A percentile compares a stretch with the other conserved stretches of the same genome.
phyloP scores from a whole-genome alignment of 2,329 filamentous ascomycete genomes.

The Botrytis cinerea region DNA sequence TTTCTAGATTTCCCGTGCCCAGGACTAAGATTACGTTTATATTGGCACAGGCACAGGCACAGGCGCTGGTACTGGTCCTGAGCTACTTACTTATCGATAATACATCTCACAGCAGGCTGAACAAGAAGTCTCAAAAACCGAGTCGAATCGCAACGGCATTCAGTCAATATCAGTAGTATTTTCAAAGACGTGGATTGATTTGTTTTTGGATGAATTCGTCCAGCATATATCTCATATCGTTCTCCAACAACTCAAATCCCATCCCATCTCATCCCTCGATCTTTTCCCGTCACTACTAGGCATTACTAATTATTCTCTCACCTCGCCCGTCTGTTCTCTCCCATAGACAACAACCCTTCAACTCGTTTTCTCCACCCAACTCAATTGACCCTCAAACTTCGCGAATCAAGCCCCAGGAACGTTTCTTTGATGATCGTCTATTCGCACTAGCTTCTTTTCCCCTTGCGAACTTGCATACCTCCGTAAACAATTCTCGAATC shows the following conservation, averaged over 20 bases:
- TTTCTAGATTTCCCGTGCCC: background rate
- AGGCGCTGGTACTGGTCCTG: background rate
- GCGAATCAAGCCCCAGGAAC: slow-evolving; percentile 19
- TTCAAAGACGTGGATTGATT: background rate
- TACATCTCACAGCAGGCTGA: slow-evolving; percentile 8
- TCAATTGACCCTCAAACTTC: slow-evolving; percentile 3
- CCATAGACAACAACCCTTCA: background rate
- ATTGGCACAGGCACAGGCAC: background rate
- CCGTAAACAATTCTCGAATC: slow-evolving; percentile 23
- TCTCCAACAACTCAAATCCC: slow-evolving; percentile 1
- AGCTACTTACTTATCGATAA: background rate
- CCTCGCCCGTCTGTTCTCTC: slow-evolving; percentile 3
- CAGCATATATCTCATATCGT: background rate
- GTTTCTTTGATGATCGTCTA: slow-evolving; percentile 21
- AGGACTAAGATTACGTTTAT: slow-evolving; percentile 2
- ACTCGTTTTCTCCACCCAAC: slow-evolving; percentile 18
- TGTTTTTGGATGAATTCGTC: background rate
- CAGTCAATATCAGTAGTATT: background rate
- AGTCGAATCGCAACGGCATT: background rate
- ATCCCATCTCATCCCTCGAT: background rate
- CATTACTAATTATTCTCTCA: background rate
- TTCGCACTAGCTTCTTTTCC: slow-evolving; percentile 20
- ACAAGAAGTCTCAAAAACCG: background rate
- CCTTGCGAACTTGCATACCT: slow-evolving; percentile 21
- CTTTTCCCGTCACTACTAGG: background rate